Base-by-base conservation (phyloP, 805 yeast genomes). In the Pichia membranifaciens region DNA sequence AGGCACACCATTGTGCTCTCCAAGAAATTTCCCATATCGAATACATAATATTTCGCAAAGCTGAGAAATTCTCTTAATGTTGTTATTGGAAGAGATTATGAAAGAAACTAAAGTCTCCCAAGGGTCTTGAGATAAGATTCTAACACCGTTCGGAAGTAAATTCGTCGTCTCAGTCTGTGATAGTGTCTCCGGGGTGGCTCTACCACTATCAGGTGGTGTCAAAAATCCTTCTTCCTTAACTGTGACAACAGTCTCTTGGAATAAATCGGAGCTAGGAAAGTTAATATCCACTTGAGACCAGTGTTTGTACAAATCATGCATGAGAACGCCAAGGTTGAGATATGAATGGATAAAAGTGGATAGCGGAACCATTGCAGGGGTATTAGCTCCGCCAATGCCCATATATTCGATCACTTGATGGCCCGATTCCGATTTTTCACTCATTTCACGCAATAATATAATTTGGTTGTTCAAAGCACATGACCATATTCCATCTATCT, bases 31-130 rank as follows among this genome's bases (percentile, higher is more conserved):
- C 5, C 98, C 98, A 61, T 78, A 90, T 48, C 83, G 73, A 1
- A 67, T 57, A 58, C 96, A 83, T 33, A 93, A 67, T 40, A 75
- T 74, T 53, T 87, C 87, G 62, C 96, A 93, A 96, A 93, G 89
- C 57, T 84, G 83, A 2, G 96, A 84, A 40, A 93, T 93, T 33
- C 99, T 73, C 59, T 91, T 88, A 45, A 93, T 93, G 58, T 93
- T 93, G 66, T 93, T 93, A 64, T 93, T 93, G n/a, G 95, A 82
- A 2, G 96, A 87, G 66, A 98, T 93, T 10, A 93, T 93, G 54
- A 91, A 93, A 2, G 93, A 85, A 17, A 91, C 69, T 39, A 89
- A 69, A 38, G 91, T 88, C 56, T 93, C 99, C 98, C 98, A 93
- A 0, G 99, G 98, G 54, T 91, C 96, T 63, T 93, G 98, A 33